Evolutionary conservation across 139 green algal genomes (phyloP).

Genomic region (Volvox africanus): DNA sequence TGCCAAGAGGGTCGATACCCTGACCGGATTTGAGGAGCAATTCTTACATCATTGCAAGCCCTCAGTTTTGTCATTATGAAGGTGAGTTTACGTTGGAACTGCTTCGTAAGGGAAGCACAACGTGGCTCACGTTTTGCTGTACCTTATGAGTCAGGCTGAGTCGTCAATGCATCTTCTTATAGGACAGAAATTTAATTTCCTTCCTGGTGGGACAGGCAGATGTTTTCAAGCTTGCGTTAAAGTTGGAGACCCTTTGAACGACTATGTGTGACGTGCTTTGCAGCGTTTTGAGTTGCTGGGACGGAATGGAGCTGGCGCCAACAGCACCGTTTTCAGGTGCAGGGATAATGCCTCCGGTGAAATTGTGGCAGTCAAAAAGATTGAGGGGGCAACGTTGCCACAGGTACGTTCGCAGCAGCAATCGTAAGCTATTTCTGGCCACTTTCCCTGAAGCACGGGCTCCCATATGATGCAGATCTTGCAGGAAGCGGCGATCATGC

Average conservation of each 20-base stretch:
- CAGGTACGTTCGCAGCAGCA: neutral
- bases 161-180: neutral
- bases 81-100: neutral
- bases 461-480: neutral
- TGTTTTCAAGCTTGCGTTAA: neutral
- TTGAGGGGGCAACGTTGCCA: neutral
- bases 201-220: neutral
- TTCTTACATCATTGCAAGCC: too few species aligned
- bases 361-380: conserved; percentile 23
- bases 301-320: conserved; percentile 28
- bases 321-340: conserved; percentile 13
- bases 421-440: too few species aligned
- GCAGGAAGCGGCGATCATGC: conserved; percentile 23
- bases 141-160: conserved; percentile 1
- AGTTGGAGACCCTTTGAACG: neutral
- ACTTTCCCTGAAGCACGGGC: neutral
- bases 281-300: conserved; percentile 34
- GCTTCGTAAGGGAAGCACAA: neutral
- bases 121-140: conserved; percentile 21
- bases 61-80: neutral
- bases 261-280: neutral
- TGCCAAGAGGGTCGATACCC: too few species aligned
- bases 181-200: neutral
- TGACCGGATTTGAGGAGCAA: too few species aligned
- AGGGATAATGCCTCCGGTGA: neutral